phyloP scores from a whole-genome alignment of 1,284 basidiomycete species.

The Ceratobasidium sp. region DNA sequence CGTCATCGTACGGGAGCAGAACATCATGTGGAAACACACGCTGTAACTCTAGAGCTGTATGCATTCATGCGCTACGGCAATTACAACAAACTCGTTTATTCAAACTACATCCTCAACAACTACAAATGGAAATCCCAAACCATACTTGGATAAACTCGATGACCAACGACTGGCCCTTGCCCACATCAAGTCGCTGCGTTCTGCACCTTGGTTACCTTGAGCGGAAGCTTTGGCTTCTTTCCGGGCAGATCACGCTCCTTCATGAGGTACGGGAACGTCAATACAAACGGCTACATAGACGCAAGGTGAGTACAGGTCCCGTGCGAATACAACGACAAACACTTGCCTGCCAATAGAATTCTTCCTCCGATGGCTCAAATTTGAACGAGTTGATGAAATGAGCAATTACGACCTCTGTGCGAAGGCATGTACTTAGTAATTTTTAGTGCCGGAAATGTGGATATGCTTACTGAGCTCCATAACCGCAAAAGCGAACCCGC shows the following conservation, averaged over 20 bases:
- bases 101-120: too few relatives aligned
- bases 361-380: not conserved
- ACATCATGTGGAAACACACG: too few relatives aligned
- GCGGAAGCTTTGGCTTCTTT: not conserved
- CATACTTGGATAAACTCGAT: too few relatives aligned
- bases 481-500: constrained; percentile 20
- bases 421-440: not conserved
- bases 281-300: not conserved
- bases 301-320: not conserved
- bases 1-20: too few relatives aligned
- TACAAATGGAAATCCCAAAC: too few relatives aligned
- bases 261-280: not conserved
- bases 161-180: too few relatives aligned
- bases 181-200: too few relatives aligned
- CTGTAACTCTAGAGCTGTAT: too few relatives aligned
- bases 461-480: constrained; percentile 5
- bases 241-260: not conserved
- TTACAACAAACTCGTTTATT: too few relatives aligned
- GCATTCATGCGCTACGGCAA: too few relatives aligned
- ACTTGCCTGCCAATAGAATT: not conserved
- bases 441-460: not conserved
- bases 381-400: too few relatives aligned
- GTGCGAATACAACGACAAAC: not conserved
- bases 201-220: not conserved
- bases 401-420: constrained; percentile 1